Percentiles rank a stretch among this genome's conserved stretches.
phyloP scores from a whole-genome alignment of 1,284 basidiomycete genomes.

The Ceratobasidium sp. region DNA sequence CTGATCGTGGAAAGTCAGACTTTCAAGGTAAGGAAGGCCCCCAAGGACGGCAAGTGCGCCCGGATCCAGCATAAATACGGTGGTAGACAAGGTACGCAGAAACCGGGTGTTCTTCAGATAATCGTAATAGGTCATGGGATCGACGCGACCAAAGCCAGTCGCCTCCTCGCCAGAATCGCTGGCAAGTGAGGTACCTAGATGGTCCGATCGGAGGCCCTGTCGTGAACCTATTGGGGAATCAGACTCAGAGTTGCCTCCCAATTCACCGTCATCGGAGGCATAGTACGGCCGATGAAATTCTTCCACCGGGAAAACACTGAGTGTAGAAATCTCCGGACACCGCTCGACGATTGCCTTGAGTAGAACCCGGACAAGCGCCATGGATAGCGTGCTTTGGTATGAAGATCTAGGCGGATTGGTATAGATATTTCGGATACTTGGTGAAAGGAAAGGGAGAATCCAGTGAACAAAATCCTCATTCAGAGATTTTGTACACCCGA shows the following conservation, averaged over 20 bases:
- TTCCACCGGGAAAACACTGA: not conserved
- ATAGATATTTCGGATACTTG: not conserved
- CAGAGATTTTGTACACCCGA: not conserved
- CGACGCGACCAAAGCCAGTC: too few species aligned
- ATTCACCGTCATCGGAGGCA: not conserved
- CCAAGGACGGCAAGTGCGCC: not conserved
- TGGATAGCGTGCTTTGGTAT: not conserved
- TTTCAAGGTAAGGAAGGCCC: not conserved
- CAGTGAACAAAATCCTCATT: not conserved
- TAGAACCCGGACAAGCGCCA: not conserved
- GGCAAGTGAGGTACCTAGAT: too few species aligned
- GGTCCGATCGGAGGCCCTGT: too few species aligned
- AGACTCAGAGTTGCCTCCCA: too few species aligned
- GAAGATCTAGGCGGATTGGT: not conserved
- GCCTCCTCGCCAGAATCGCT: too few species aligned
- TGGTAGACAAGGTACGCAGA: not conserved
- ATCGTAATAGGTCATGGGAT: not conserved
- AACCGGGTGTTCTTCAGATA: not conserved
- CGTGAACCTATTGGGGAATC: too few species aligned
- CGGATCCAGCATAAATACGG: not conserved
- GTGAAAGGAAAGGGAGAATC: constrained; percentile 2
- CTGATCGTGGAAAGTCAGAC: not conserved
- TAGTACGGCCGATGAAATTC: too few species aligned
- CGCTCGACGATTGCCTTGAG: not conserved
- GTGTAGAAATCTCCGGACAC: not conserved